Percentiles rank a stretch among this genome's conserved stretches.
These are phyloP conservation scores for Sporobolomyces pararoseus DNA, from an alignment of 768 basidiomycete genomes.

Conservation along the genomic window DNA sequence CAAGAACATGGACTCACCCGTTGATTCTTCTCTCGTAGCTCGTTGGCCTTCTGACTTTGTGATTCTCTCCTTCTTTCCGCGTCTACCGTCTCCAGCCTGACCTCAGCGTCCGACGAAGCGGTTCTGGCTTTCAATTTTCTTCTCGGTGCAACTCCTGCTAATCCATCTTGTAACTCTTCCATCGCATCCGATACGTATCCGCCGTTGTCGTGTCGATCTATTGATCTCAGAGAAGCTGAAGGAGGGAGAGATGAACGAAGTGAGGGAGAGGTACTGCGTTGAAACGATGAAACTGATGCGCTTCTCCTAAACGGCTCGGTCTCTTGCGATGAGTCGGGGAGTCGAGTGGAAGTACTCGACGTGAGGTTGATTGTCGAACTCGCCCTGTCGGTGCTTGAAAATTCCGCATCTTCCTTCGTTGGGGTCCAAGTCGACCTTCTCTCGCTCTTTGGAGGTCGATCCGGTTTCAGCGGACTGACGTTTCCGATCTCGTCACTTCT, in stretches of 20 bases:
- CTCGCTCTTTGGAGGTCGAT: slow-evolving; percentile 20
- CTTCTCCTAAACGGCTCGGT: not conserved
- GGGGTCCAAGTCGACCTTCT: slow-evolving; percentile 9
- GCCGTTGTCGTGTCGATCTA: not conserved
- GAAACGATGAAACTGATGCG: not conserved
- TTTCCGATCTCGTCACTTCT: not conserved
- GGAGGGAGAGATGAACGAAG: not conserved
- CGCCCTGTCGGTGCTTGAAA: not conserved
- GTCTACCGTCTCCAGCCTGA: too few species aligned
- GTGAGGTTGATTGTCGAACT: slow-evolving; percentile 9
- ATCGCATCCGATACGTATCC: not conserved
- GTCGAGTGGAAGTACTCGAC: not conserved
- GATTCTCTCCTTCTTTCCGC: not conserved
- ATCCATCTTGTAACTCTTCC: not conserved
- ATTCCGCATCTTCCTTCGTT: not conserved
- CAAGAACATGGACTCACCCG: not conserved
- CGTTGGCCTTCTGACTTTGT: not conserved
- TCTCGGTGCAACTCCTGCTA: not conserved
- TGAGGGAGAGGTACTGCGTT: not conserved
- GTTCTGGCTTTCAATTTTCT: slow-evolving; percentile 22
- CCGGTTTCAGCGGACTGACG: slow-evolving; percentile 12
- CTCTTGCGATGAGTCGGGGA: not conserved
- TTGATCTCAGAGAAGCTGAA: not conserved
- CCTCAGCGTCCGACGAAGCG: not conserved
- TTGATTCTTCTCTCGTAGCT: slow-evolving; percentile 28